Percentiles rank a stretch among this genome's conserved stretches.
Evolutionary conservation across 208 protist species (phyloP).

Genomic region (Hexamita inflata): DNA sequence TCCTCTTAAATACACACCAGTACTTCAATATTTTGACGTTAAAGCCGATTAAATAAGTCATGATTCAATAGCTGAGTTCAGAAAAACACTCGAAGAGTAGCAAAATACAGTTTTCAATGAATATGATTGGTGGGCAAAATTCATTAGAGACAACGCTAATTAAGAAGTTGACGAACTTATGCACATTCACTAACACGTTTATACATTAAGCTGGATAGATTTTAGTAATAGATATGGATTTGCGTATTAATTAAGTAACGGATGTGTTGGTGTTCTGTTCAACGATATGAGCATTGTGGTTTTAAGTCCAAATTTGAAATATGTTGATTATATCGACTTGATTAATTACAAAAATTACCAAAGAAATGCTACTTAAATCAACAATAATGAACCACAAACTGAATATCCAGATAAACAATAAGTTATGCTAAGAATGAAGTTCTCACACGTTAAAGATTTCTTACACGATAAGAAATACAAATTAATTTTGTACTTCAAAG

Average conservation of each 20-base stretch:
- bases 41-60: too few species aligned
- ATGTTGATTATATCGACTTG: neutral
- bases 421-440: neutral
- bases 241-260: constrained; percentile 21
- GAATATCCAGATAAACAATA: neutral
- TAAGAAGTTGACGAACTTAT: neutral
- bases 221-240: constrained; percentile 15
- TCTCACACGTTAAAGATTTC: neutral
- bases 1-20: neutral
- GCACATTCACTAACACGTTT: constrained; percentile 2
- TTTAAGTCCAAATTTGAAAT: neutral
- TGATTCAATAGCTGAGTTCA: neutral
- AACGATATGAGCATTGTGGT: constrained; percentile 6
- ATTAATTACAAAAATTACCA: neutral
- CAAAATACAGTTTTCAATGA: neutral
- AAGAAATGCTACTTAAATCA: neutral
- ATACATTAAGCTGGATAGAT: constrained; percentile 17
- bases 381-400: neutral
- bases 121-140: too few species aligned
- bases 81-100: neutral
- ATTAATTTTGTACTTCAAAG: constrained; percentile 3
- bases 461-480: constrained; percentile 21
- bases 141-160: neutral
- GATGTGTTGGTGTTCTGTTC: constrained; percentile 22
- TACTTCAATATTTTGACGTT: neutral